Conservation (phyloP, 1,284 basidiomycete species). For the Trametes polyzona region DNA sequence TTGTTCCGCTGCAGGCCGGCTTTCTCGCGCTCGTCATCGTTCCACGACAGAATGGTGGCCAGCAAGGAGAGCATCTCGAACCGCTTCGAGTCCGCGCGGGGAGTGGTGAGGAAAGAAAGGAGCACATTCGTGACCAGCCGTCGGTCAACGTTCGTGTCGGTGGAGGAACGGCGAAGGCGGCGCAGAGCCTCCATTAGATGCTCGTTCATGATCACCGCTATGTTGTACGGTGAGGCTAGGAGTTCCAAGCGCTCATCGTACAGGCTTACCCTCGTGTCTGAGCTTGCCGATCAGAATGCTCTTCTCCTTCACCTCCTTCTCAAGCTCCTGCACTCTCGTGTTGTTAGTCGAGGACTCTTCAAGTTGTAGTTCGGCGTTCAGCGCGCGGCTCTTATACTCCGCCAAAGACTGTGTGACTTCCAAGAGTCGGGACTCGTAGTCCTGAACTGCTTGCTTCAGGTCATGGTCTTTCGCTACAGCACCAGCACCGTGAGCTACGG, state of each 20-base stretch:
- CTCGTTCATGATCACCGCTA: slow-evolving; percentile 95
- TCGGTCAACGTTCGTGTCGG: slow-evolving; percentile 90
- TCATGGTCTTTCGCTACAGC: slow-evolving; percentile 74
- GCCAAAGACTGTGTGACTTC: slow-evolving; percentile 75
- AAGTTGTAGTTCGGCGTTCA: slow-evolving; percentile 84
- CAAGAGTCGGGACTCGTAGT: slow-evolving; percentile 77
- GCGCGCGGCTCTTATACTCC: slow-evolving; percentile 85
- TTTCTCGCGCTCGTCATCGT: slow-evolving; percentile 86
- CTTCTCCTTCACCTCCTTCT: slow-evolving; percentile 95
- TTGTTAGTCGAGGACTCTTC: slow-evolving; percentile 74
- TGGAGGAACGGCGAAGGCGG: slow-evolving; percentile 82
- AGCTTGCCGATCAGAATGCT: slow-evolving; percentile 89
- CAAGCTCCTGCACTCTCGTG: slow-evolving; percentile 69
- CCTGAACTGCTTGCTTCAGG: slow-evolving; percentile 77
- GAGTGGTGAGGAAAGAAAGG: slow-evolving; percentile 89
- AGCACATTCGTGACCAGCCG: slow-evolving; percentile 95
- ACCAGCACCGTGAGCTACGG: slow-evolving; percentile 24
- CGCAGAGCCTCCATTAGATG: slow-evolving; percentile 98
- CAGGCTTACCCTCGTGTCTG: slow-evolving; percentile 86
- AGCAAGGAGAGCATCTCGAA: slow-evolving; percentile 96
- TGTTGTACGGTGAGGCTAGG: slow-evolving; percentile 11
- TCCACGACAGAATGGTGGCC: slow-evolving; percentile 89
- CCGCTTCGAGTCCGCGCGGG: slow-evolving; percentile 90
- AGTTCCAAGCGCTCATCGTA: background rate
- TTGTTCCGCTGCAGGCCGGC: slow-evolving; percentile 80